Base-by-base conservation (phyloP, 164 flowering plant species). In the Piper longum region DNA sequence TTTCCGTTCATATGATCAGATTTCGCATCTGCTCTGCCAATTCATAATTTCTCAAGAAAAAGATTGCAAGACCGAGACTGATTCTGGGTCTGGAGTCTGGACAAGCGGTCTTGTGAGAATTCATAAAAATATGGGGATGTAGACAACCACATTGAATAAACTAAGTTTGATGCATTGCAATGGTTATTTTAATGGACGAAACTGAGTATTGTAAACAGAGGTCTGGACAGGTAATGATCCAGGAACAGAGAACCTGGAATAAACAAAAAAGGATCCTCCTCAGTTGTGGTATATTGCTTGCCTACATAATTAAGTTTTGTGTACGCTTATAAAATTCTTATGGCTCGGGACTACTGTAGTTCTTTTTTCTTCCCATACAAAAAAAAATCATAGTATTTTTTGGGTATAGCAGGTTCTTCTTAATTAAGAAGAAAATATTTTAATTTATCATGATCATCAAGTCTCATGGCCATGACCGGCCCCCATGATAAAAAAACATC, bases 1-100 rank as follows among this genome's bases (percentile, higher is more conserved):
- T 72, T 52, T 43, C 52, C 54, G 66, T 66, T 68, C 16, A 52
- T 6, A 41, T 61, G 26, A 57, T 66, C 51, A 40, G 54, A 16
- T 59, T 59, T 16, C 36, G 6, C n/a, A 59, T 51, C 3, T 41
- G 17, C 3, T 18, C 62, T 44, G 51, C 43, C 6, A 45, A 48
- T 59, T 14, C 5, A 11, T 41, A 41, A 57, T 39, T 3, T 59
- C 16, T 59, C 43, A 57, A 41, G 39, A 51, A 45, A 51, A 26
- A 48, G 56, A 13, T 45, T n/a, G 61, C 39, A 59, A 59, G 18
- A 18, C 1, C 7, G 2, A 26, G 52, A 48, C 52, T 48, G 14
- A 48, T 14, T 48, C 52, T 60, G 62, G 45, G 5, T 26, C 43
- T 41, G 60, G 36, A 4, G 41, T 7, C 11, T 16, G 9, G 40